Conservation (phyloP, 2,329 filamentous ascomycete genomes). For the Coleophoma cylindrospora region DNA sequence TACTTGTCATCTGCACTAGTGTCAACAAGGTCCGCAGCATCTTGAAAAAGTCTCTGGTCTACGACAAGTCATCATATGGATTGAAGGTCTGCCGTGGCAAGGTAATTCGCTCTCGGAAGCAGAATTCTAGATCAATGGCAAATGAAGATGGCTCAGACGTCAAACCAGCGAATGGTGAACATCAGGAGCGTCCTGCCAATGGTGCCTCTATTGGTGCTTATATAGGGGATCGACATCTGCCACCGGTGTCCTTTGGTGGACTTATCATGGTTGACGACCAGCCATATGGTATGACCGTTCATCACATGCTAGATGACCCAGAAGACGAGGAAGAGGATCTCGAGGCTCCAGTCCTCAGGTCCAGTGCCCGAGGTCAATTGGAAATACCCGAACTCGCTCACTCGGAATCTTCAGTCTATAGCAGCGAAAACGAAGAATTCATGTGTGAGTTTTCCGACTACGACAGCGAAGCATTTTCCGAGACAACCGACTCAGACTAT, state of each 20-base stretch:
- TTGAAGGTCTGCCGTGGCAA: constrained; percentile 70
- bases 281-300: constrained; percentile 91
- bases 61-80: constrained; percentile 58
- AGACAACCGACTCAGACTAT: constrained; percentile 34
- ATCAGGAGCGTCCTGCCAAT: constrained; percentile 73
- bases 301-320: constrained; percentile 85
- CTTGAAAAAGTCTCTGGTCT: constrained; percentile 64
- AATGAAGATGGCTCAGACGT: constrained; percentile 30
- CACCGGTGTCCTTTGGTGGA: constrained; percentile 87
- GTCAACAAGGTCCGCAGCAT: constrained; percentile 68
- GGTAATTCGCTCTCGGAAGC: constrained; percentile 54
- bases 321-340: constrained; percentile 40
- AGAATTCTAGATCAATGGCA: constrained; percentile 35
- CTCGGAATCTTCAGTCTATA: constrained; percentile 21
- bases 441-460: constrained; percentile 59
- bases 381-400: constrained; percentile 31
- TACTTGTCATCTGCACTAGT: constrained; percentile 72
- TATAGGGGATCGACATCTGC: constrained; percentile 77
- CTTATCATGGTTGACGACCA: constrained; percentile 79
- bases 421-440: constrained; percentile 42
- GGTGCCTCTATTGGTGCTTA: constrained; percentile 93
- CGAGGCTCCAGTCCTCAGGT: constrained; percentile 23
- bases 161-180: constrained; percentile 63
- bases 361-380: constrained; percentile 13
- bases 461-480: constrained; percentile 20